These are phyloP conservation scores for Grosmannia clavigera DNA, from an alignment of 2,329 filamentous ascomycete genomes.

Conservation along the genomic window DNA sequence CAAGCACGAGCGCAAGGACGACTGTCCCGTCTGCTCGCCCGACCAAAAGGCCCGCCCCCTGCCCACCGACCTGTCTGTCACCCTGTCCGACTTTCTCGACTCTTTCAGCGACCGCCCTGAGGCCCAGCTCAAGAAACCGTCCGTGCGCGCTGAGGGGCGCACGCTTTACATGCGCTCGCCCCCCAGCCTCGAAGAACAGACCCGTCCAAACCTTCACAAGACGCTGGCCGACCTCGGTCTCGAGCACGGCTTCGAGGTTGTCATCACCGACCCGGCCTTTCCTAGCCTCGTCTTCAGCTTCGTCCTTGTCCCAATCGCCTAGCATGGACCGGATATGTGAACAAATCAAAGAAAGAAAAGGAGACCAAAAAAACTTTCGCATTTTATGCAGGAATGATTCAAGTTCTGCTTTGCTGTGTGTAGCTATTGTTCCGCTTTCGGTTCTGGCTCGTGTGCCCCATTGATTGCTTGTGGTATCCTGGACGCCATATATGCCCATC, in stretches of 20 bases:
- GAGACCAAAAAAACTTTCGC: background rate
- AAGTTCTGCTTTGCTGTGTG: background rate
- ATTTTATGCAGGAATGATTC: no score
- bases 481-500: background rate
- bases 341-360: slow-evolving; percentile 5
- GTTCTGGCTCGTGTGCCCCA: background rate
- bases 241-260: slow-evolving; percentile 72
- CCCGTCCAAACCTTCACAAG: slow-evolving; percentile 67
- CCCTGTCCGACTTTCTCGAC: slow-evolving; percentile 75
- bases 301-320: slow-evolving; percentile 27
- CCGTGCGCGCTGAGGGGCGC: slow-evolving; percentile 64
- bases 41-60: slow-evolving; percentile 70
- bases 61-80: slow-evolving; percentile 52
- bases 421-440: background rate
- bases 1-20: slow-evolving; percentile 82
- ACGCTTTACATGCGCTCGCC: slow-evolving; percentile 86
- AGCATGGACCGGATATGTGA: background rate
- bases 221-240: slow-evolving; percentile 63
- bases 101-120: slow-evolving; percentile 73
- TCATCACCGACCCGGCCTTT: slow-evolving; percentile 87
- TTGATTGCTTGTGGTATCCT: background rate
- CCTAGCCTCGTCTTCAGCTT: slow-evolving; percentile 56
- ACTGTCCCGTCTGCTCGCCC: slow-evolving; percentile 71
- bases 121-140: slow-evolving; percentile 88
- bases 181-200: slow-evolving; percentile 70